Evolutionary conservation across 176 grass and related monocot genomes (phyloP), one percentile per base, ranked within the genome.

Genomic region (Rhynchospora breviuscula): DNA sequence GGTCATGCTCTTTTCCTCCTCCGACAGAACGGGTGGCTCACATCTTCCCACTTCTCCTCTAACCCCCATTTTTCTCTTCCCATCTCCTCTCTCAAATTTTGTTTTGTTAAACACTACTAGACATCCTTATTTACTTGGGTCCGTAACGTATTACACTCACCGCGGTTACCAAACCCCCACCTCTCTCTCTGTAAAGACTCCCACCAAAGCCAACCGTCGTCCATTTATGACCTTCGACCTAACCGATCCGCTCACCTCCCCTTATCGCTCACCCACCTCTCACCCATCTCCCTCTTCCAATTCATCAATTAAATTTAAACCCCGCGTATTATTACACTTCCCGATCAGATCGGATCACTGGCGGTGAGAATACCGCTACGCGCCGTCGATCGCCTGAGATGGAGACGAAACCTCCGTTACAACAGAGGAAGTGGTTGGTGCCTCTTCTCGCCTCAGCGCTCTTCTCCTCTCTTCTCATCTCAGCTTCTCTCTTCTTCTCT

Each of bases 381-480:
- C 89, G 83, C 91, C 90, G 83, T 74, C 76, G 19, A 80, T 74
- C 80, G 26, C 18, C 73, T 49, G 58, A 65, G 18, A 83, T 86
- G 60, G 79, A 84, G 62, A 26, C 63, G 54, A 35, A 23, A 62
- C 85, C 59, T 86, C 62, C 78, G 63, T 85, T 88, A 81, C 83
- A 85, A 46, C 88, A 92, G 61, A 84, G 90, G 52, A 89, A 93
- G 72, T 97, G 94, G 94, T 75, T 90, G 54, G 92, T 88, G 85
- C 94, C 92, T 62, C 86, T 97, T 51, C 90, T 97, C 0, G 90
- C 92, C 17, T 90, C 92, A 11, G 87, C 94, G 31, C 85, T 94
- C n/a, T 84, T 94, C 15, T 92, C 89, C 0, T 92, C 92, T 7
- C 71, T 92, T 49, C 92, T 97, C 59, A 89, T 94, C 88, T 88